Evolutionary conservation across 2,329 filamentous ascomycete species (phyloP).

Genomic region (Sordariomycetes sp.): DNA sequence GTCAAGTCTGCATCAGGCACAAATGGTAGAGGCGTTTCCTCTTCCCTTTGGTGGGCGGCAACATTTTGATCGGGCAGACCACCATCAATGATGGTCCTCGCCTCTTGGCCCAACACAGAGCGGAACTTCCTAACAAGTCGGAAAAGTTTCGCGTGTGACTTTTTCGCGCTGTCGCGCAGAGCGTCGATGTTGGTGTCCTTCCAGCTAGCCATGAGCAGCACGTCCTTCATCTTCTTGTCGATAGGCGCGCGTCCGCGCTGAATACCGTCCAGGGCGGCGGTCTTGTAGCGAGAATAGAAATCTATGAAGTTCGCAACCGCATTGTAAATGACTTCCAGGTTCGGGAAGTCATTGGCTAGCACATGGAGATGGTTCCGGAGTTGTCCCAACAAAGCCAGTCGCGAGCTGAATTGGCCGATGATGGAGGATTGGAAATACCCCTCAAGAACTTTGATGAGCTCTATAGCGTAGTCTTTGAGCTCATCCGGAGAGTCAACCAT

Average conservation of each 20-base stretch:
- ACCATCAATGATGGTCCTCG: slow-evolving; percentile 53
- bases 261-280: slow-evolving; percentile 55
- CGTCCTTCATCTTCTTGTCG: slow-evolving; percentile 89
- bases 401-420: slow-evolving; percentile 68
- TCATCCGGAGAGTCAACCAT: slow-evolving; percentile 50
- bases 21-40: background rate
- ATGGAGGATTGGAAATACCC: slow-evolving; percentile 72
- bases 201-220: slow-evolving; percentile 93
- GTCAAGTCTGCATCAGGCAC: background rate
- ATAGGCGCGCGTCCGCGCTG: slow-evolving; percentile 59
- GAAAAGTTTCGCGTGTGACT: slow-evolving; percentile 87
- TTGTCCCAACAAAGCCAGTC: slow-evolving; percentile 61
- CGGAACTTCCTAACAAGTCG: slow-evolving; percentile 88
- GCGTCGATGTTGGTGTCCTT: slow-evolving; percentile 94
- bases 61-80: slow-evolving; percentile 42
- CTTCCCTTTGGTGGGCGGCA: background rate
- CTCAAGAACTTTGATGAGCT: slow-evolving; percentile 67
- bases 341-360: slow-evolving; percentile 48
- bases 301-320: slow-evolving; percentile 68
- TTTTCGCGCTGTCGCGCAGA: slow-evolving; percentile 77
- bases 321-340: slow-evolving; percentile 47
- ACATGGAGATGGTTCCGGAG: slow-evolving; percentile 56
- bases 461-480: slow-evolving; percentile 53
- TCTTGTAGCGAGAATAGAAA: slow-evolving; percentile 66
- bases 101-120: slow-evolving; percentile 64